A percentile compares a stretch with the other conserved stretches of the same genome.
These are phyloP conservation scores for Hamamelis virginiana DNA, from an alignment of 164 flowering plant genomes.

Conservation along the genomic window DNA sequence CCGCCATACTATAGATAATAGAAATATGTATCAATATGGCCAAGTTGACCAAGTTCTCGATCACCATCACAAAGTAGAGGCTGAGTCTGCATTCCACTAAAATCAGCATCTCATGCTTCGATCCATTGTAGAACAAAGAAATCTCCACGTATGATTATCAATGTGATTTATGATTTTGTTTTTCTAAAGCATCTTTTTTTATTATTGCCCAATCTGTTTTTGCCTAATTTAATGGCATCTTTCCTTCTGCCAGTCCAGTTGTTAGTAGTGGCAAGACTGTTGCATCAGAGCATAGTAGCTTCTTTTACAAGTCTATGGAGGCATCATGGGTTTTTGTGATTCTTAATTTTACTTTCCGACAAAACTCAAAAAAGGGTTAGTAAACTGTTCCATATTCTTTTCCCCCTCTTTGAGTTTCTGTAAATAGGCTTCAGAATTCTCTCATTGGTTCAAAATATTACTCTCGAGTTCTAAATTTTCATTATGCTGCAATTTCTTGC, in stretches of 20 bases:
- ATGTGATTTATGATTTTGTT: not conserved
- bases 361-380: not conserved
- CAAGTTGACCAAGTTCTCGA: conserved; percentile 32
- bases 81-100: conserved; percentile 52
- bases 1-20: conserved; percentile 6
- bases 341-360: conserved; percentile 10
- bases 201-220: conserved; percentile 15
- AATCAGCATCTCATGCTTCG: conserved; percentile 29
- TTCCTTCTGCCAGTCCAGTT: conserved; percentile 17
- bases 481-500: too few relatives aligned
- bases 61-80: conserved; percentile 30
- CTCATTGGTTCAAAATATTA: too few relatives aligned
- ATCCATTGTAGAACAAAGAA: conserved; percentile 10
- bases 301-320: conserved; percentile 11
- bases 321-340: conserved; percentile 12
- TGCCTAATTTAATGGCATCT: conserved; percentile 3
- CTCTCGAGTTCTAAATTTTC: too few relatives aligned
- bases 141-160: conserved; percentile 14
- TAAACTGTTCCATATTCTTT: not conserved
- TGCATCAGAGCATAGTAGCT: conserved; percentile 11
- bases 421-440: too few relatives aligned
- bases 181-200: conserved; percentile 14
- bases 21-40: conserved; percentile 24
- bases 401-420: too few relatives aligned
- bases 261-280: conserved; percentile 17